phyloP scores from a whole-genome alignment of 2,329 filamentous ascomycete genomes.

The Fonsecaea multimorphosa region DNA sequence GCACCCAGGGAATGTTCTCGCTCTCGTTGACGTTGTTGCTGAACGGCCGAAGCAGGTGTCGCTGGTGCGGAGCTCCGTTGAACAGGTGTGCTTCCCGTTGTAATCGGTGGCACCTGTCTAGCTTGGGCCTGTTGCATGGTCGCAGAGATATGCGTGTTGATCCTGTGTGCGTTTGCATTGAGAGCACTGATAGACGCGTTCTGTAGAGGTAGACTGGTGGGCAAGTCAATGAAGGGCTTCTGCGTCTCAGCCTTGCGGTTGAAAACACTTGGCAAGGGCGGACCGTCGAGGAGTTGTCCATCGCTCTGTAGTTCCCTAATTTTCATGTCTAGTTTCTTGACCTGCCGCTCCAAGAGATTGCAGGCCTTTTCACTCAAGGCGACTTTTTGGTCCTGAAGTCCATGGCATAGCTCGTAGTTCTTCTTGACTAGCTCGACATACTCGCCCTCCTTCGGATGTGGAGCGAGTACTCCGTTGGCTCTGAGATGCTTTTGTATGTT shows the following conservation, averaged over 20 bases:
- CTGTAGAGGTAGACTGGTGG: slow-evolving; percentile 59
- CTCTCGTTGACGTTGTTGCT: slow-evolving; percentile 51
- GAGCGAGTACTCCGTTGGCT: slow-evolving; percentile 64
- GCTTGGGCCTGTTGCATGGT: slow-evolving; percentile 42
- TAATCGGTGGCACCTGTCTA: slow-evolving; percentile 41
- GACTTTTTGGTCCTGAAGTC: slow-evolving; percentile 68
- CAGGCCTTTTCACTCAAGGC: slow-evolving; percentile 65
- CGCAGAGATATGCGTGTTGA: slow-evolving; percentile 54
- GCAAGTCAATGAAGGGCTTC: slow-evolving; percentile 57
- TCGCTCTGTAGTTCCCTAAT: slow-evolving; percentile 65
- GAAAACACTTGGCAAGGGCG: slow-evolving; percentile 65
- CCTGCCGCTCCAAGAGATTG: slow-evolving; percentile 65
- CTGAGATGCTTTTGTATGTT: slow-evolving; percentile 72
- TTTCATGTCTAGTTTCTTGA: slow-evolving; percentile 68
- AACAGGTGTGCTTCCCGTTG: slow-evolving; percentile 26
- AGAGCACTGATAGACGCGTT: slow-evolving; percentile 63
- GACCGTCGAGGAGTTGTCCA: slow-evolving; percentile 64
- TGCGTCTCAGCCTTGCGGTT: slow-evolving; percentile 55
- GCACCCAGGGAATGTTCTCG: slow-evolving; percentile 62
- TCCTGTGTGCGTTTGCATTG: slow-evolving; percentile 58
- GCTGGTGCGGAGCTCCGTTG: slow-evolving; percentile 53
- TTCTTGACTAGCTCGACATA: slow-evolving; percentile 64
- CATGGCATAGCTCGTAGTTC: slow-evolving; percentile 63
- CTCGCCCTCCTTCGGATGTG: slow-evolving; percentile 68
- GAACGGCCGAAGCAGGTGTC: slow-evolving; percentile 48